Conservation (phyloP, 176 grass and related monocot species). For the Oryza longistaminata region DNA sequence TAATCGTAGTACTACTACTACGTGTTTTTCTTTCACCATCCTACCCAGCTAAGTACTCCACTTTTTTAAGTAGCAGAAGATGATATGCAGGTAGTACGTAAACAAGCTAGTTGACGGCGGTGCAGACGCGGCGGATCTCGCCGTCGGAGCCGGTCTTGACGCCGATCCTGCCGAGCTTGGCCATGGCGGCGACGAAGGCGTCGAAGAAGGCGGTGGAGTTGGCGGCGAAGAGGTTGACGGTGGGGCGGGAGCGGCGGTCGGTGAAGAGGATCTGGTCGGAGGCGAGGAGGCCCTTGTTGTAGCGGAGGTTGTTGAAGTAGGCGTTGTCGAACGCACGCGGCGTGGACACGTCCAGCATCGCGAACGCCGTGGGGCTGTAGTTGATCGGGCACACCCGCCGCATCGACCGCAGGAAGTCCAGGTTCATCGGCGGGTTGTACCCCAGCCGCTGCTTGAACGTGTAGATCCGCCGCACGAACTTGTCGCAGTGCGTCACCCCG, state of each 20-base stretch:
- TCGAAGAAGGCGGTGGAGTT: constrained; percentile 67
- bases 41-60: neutral
- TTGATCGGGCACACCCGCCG: constrained; percentile 58
- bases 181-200: constrained; percentile 63
- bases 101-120: constrained; percentile 49
- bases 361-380: constrained; percentile 43
- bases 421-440: constrained; percentile 82
- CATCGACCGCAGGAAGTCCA: constrained; percentile 63
- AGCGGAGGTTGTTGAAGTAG: constrained; percentile 80
- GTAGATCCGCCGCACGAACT: constrained; percentile 81
- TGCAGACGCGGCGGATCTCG: constrained; percentile 76
- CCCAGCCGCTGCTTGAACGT: constrained; percentile 58
- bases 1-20: neutral
- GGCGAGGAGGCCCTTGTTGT: constrained; percentile 72
- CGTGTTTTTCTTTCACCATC: neutral
- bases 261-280: constrained; percentile 78
- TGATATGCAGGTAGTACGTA: neutral
- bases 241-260: constrained; percentile 62
- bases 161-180: constrained; percentile 63
- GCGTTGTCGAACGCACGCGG: constrained; percentile 73
- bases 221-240: constrained; percentile 70
- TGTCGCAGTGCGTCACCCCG: constrained; percentile 81
- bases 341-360: constrained; percentile 55
- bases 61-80: too few relatives aligned
- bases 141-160: constrained; percentile 59